Base-by-base conservation (phyloP, 805 yeast species). In the Sugiyamaella marilandica region DNA sequence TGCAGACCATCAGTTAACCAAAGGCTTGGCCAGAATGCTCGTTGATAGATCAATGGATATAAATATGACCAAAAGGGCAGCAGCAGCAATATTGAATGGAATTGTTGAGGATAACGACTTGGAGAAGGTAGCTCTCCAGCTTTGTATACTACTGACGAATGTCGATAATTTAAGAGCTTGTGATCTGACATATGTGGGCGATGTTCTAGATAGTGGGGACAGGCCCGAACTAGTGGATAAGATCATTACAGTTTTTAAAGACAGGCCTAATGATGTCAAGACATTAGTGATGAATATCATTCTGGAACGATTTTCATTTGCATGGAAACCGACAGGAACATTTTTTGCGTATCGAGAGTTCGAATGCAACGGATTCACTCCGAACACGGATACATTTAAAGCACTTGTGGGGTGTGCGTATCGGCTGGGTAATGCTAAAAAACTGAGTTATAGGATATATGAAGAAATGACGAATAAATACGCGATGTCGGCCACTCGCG, bases 351-450 rank as follows among this genome's bases (percentile, higher is more conserved):
- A 53, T 39, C 48, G 56, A 19, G 19, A 33, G 11, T 46, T 51
- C 37, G 35, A 32, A 21, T 18, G 10, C 10, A 29, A 26, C 4
- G 58, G 54, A 8, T 47, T 54, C 32, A 21, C 9, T 8, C 58
- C 58, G 5, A 52, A 59, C 29, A 16, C 36, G 2, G 49, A 45
- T 16, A 59, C 64, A 2, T 51, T 56, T n/a, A 55, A 55, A 13
- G 35, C 45, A 10, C 53, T 61, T n/a, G 34, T 52, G 5, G 19
- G 32, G 13, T 49, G 53, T 1, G 66, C 67, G 2, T 61, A 48
- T 41, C 58, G 64, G 11, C 50, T 66, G 47, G 65, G 68, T 7
- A 64, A 65, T 47, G 56, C 69, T 11, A 65, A 67, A 48, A 57
- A 60, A 16, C 56, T 64, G 13, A 41, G 59, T 21, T 55, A 55